Percentiles rank a stretch among this genome's conserved stretches.
Evolutionary conservation across 495 filamentous ascomycete genomes (phyloP).

Genomic region (Aspergillus saccharolyticus): DNA sequence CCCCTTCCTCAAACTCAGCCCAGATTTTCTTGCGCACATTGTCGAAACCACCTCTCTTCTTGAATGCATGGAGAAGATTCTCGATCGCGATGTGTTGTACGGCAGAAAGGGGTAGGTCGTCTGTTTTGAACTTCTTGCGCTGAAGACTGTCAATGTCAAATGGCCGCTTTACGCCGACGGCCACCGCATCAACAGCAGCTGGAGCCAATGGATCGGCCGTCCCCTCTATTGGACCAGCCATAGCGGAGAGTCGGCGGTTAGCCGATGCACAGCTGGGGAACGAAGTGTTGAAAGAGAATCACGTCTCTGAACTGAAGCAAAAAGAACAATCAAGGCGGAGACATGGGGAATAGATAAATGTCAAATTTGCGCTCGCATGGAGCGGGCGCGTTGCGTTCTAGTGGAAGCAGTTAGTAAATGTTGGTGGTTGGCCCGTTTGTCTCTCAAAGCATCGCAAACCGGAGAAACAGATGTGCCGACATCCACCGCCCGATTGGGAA

Average conservation of each 20-base stretch:
- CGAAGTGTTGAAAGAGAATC: no score
- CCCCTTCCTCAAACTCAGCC: conserved; percentile 72
- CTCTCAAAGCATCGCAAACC: neutral
- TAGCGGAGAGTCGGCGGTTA: neutral
- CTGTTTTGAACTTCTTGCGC: conserved; percentile 73
- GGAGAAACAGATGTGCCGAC: conserved; percentile 25
- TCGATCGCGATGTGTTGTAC: conserved; percentile 73
- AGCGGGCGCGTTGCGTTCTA: neutral
- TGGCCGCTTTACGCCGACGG: conserved; percentile 19
- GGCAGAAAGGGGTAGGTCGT: conserved; percentile 71
- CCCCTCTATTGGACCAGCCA: conserved; percentile 3
- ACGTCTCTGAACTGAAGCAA: no score
- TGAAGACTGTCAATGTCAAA: conserved; percentile 36
- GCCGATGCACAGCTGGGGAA: neutral
- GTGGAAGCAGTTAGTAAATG: conserved; percentile 7
- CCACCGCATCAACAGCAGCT: conserved; percentile 1
- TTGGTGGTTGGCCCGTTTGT: no score
- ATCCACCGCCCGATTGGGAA: conserved; percentile 27
- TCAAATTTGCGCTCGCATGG: neutral
- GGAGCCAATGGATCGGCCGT: neutral
- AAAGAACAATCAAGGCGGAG: neutral
- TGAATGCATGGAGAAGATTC: conserved; percentile 70
- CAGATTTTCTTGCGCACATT: conserved; percentile 74
- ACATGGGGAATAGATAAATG: neutral
- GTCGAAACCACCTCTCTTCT: conserved; percentile 90